Base-by-base conservation (phyloP, 2,329 filamentous ascomycete species). In the Hypoxylon sp. region DNA sequence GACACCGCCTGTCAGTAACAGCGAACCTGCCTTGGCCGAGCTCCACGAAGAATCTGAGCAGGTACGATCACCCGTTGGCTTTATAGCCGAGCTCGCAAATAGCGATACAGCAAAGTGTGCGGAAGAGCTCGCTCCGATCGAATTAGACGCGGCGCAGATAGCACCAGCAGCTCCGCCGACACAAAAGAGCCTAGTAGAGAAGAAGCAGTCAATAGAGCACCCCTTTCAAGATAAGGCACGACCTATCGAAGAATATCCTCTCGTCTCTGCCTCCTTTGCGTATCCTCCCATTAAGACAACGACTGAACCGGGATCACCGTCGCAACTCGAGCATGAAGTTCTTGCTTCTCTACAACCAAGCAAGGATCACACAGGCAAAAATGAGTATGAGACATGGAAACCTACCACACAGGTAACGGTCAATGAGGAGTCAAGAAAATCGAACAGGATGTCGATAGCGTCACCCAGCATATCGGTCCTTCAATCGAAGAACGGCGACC, bases 91-190 rank as follows among this genome's bases (percentile, higher is more conserved):
- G 59, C 65, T 76, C 15, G 70, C 72, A 28, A 73, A 64, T 19
- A 52, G 63, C 28, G 71, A 75, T 19, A 75, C 74, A 0, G 55
- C 62, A 26, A 74, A 72, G 57, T 75, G 74, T 43, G 74, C 74
- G 13, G 74, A 75, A 39, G 74, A 76, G 54, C 58, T 76, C 24
- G 74, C 74, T 19, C 74, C 74, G 6, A 57, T 75, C 26, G 74
- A 76, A 58, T 48, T 76, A 30, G 74, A 76, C 50, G 72, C 70
- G 32, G 68, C 68, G 1, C 68, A 69, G 37, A 59, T 61, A 11
- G 41, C 22, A 2, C 55, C 61, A 19, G 44, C 53, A 6, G 39
- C 57, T 15, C 60, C 64, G 17, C 59, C 71, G 34, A 69, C 71
- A n/a, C 59, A 70, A 22, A 64, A 56, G 20, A 59, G 39, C 41